Base-by-base conservation (phyloP, 176 grass and related monocot genomes). In the Zoysia pacifica region DNA sequence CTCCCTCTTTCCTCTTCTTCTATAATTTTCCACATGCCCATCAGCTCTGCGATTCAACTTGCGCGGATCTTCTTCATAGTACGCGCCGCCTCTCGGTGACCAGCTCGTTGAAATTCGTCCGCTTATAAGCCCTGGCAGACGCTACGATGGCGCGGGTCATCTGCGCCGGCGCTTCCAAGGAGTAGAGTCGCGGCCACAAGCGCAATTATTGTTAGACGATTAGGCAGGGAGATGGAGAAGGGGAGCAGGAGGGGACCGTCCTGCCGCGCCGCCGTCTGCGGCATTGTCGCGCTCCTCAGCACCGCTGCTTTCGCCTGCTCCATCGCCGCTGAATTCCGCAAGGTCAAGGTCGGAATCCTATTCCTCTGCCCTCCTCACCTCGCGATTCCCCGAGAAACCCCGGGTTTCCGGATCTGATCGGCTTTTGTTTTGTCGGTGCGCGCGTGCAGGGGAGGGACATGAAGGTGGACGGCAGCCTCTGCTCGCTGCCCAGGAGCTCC, bases 401-500 rank as follows among this genome's bases (percentile, higher is more conserved):
- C 59, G 40, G 50, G n/a, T 72, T 81, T 15, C 12, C 62, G 76
- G 81, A 91, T 91, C 84, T 91, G 41, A 14, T 10, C 48, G 2
- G 12, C 46, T 4, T 9, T 5, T 43, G 36, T 54, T 48, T 2
- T 5, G 41, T 65, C 35, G 60, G 39, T 61, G 64, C 8, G 38
- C 3, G 55, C 8, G 62, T 41, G 66, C 87, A 97, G 94, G 87
- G 48, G 20, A 74, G 77, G 83, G 88, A 91, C 73, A 82, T 98
- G 88, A 98, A 91, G 63, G 13, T 98, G 36, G 96, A 98, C 44
- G 96, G 96, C 42, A 93, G 86, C 81, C 90, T 95, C 28, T 98
- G 96, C 89, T 98, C 88, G 66, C 79, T 98, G 50, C 96, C 92
- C 12, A 84, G 10, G 79, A 93, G 87, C 72, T n/a, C 80, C n/a